Conservation (phyloP, 768 basidiomycete genomes). For the Jaapia argillacea region DNA sequence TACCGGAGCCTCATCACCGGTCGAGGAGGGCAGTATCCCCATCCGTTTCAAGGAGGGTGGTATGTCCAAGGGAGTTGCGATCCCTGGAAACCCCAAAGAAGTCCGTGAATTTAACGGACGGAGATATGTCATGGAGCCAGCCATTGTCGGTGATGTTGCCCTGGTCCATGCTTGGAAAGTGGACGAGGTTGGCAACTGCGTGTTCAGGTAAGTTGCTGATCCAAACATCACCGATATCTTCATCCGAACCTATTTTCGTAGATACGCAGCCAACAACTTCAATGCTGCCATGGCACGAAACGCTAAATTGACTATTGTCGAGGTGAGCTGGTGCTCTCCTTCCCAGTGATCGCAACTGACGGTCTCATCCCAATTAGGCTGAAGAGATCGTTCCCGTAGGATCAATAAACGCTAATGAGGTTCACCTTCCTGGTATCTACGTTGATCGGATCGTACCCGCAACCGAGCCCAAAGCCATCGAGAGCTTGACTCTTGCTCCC, state of each 20-base stretch:
- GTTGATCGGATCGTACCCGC: slow-evolving; percentile 80
- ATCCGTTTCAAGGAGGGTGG: slow-evolving; percentile 70
- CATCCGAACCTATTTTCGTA: slow-evolving; percentile 14
- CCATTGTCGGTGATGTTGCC: slow-evolving; percentile 74
- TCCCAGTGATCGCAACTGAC: neutral
- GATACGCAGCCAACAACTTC: slow-evolving; percentile 83
- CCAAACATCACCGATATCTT: neutral
- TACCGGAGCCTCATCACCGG: slow-evolving; percentile 80
- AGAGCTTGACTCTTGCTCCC: slow-evolving; percentile 55
- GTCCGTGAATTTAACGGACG: slow-evolving; percentile 61
- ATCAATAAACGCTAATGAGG: slow-evolving; percentile 61
- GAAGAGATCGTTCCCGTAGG: slow-evolving; percentile 55
- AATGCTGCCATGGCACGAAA: slow-evolving; percentile 79
- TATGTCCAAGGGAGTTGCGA: slow-evolving; percentile 50
- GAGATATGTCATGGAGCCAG: slow-evolving; percentile 70
- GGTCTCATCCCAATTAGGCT: slow-evolving; percentile 2
- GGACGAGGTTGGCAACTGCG: slow-evolving; percentile 80
- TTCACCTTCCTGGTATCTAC: slow-evolving; percentile 78
- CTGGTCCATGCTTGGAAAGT: slow-evolving; percentile 86
- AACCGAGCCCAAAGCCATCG: slow-evolving; percentile 67
- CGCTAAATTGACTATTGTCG: slow-evolving; percentile 81
- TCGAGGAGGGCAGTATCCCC: slow-evolving; percentile 70
- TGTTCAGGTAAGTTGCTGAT: slow-evolving; percentile 54
- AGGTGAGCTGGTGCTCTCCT: slow-evolving; percentile 29
- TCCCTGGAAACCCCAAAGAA: slow-evolving; percentile 69